These are phyloP conservation scores for Laguncularia racemosa DNA, from an alignment of 345 rosid species.

Conservation along the genomic window DNA sequence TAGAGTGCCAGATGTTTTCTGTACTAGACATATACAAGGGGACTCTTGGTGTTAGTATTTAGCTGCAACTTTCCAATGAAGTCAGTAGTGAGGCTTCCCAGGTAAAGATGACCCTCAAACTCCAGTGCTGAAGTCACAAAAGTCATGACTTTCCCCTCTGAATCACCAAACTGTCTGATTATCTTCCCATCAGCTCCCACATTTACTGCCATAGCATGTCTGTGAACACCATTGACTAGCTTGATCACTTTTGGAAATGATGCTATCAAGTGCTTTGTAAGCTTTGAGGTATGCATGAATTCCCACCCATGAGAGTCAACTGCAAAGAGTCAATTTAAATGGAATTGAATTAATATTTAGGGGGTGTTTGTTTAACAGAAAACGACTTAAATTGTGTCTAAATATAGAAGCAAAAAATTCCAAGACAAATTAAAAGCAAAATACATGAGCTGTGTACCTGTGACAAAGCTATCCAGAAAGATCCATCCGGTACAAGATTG, in stretches of 20 bases:
- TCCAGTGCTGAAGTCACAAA: constrained; percentile 44
- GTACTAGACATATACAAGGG: no score
- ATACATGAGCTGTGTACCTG: constrained; percentile 13
- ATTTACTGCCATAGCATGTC: constrained; percentile 27
- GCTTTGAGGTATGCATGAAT: constrained; percentile 35
- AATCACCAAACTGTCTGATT: constrained; percentile 31
- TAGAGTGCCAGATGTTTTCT: no score
- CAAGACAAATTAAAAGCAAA: no score
- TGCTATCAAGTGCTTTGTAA: constrained; percentile 25
- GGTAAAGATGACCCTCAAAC: constrained; percentile 39
- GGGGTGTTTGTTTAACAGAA: no score
- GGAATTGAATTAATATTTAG: neutral
- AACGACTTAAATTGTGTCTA: no score
- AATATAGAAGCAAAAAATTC: no score
- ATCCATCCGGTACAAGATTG: constrained; percentile 46
- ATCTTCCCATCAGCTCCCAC: constrained; percentile 38
- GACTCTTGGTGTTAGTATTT: neutral
- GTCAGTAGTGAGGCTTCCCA: constrained; percentile 36
- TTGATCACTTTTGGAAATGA: constrained; percentile 15
- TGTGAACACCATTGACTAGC: neutral
- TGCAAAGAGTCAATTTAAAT: constrained; percentile 7
- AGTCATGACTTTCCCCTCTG: constrained; percentile 25
- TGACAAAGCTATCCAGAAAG: constrained; percentile 40
- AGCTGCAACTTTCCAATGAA: constrained; percentile 37
- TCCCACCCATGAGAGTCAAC: constrained; percentile 18